Conservation (phyloP, 306 rosid genomes). For the Sindora glabra region DNA sequence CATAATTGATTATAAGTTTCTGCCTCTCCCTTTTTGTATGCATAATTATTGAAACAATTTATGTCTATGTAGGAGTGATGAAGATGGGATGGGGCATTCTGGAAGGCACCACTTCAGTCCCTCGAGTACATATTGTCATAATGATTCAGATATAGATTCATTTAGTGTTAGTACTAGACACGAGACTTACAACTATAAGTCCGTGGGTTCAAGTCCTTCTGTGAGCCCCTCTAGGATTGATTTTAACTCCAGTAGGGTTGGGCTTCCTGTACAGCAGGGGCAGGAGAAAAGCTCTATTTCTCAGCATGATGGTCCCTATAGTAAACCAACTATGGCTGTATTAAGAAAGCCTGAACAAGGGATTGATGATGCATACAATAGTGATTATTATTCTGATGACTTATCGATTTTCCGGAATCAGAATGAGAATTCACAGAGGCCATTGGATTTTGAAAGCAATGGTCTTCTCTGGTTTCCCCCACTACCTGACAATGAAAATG, state of each 20-base stretch:
- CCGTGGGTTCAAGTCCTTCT: constrained; percentile 63
- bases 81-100: constrained; percentile 64
- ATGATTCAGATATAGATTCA: constrained; percentile 62
- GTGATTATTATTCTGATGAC: constrained; percentile 61
- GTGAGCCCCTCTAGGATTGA: constrained; percentile 72
- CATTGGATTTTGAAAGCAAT: constrained; percentile 84
- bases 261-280: constrained; percentile 53
- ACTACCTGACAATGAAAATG: constrained; percentile 67
- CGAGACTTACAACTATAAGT: constrained; percentile 41
- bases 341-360: constrained; percentile 54
- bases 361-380: constrained; percentile 50
- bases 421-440: constrained; percentile 45
- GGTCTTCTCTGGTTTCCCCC: constrained; percentile 85
- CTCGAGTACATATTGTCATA: constrained; percentile 60
- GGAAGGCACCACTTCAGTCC: constrained; percentile 61
- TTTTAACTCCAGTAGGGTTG: constrained; percentile 50
- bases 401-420: constrained; percentile 42
- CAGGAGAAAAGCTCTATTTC: constrained; percentile 36
- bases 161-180: constrained; percentile 74
- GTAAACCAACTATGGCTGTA: constrained; percentile 53
- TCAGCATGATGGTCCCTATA: constrained; percentile 32
- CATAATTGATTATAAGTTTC: background rate
- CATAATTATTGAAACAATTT: constrained; percentile 7
- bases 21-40: background rate
- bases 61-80: constrained; percentile 62